Base-by-base conservation (phyloP, 1,284 basidiomycete species). In the Naganishia albida region DNA sequence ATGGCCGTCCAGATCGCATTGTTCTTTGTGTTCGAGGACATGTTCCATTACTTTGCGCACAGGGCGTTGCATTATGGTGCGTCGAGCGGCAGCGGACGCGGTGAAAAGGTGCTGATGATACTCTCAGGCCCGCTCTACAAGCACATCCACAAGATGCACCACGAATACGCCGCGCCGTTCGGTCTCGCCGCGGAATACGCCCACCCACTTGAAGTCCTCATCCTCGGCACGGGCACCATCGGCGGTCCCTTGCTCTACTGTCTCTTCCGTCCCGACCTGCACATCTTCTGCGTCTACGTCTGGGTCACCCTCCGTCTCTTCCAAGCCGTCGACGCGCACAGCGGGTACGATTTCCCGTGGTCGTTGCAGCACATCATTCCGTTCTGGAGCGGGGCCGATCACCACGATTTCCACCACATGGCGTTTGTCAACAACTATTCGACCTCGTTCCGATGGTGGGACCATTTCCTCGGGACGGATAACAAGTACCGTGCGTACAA, bases 311-410 rank as follows among this genome's bases (percentile, higher is more conserved):
- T 97, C 60, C 88, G 95, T 64, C 86, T 99, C 49, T 97, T 94
- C 88, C 95, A 99, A 78, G 95, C 96, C 57, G 87, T 99, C 71
- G 95, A 99, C 74, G 88, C 96, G 1, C 95, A 99, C 86, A 91
- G 89, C 55, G 95, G 95, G 64, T 98, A 97, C 78, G 93, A 96
- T 80, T 96, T 96, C 85, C 93, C 93, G 3, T 95, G 92, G 93
- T 95, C 91, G n/a, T 83, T 99, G 68, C 89, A 93, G 74, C 88
- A 95, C 83, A 88, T 92, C 74, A 67, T 99, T 34, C 95, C 95
- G 3, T 92, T 98, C 85, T 99, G 95, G 95, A 92, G 93, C 26
- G 95, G 96, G 56, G 96, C 95, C 0, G 96, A 99, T 75, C 94
- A 97, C 83, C 94, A 97, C 80, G 94, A 93, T 76, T 94, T 91